A percentile compares a stretch with the other conserved stretches of the same genome.
Evolutionary conservation across 2,329 filamentous ascomycete genomes (phyloP).

Genomic region (Fusarium sp.): DNA sequence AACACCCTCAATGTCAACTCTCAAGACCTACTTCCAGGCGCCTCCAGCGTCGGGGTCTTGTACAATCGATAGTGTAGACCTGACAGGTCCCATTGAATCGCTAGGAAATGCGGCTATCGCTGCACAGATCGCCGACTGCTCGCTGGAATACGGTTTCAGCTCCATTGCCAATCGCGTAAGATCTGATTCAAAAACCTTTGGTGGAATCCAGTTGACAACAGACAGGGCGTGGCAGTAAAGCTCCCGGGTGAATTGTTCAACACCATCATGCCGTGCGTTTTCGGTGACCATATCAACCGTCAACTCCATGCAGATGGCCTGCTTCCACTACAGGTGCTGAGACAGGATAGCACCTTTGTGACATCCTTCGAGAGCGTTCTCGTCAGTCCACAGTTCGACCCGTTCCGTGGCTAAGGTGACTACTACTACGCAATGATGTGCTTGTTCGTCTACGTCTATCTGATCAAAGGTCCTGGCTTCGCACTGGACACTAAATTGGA

Average conservation of each 20-base stretch:
- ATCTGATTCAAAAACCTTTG: neutral
- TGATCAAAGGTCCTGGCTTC: neutral
- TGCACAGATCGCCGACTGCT: neutral
- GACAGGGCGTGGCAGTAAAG: neutral
- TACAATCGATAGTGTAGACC: constrained; percentile 36
- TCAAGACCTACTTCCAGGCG: too few relatives aligned
- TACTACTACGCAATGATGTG: neutral
- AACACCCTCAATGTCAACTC: too few relatives aligned
- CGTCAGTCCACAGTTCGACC: neutral
- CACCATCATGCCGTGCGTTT: neutral
- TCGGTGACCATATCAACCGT: neutral
- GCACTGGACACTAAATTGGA: neutral
- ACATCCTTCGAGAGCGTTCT: neutral
- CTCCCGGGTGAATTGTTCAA: neutral
- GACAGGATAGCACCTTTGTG: neutral
- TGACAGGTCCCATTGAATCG: neutral
- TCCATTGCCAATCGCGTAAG: neutral
- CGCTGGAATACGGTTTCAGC: neutral
- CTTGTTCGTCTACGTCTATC: neutral
- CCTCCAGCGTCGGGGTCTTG: too few relatives aligned
- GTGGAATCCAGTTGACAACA: too few relatives aligned
- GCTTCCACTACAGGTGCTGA: neutral
- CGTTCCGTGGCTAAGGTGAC: neutral
- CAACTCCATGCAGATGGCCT: neutral
- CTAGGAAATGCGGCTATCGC: neutral